Evolutionary conservation across 768 basidiomycete species (phyloP).

Genomic region (Termitomyces sp.): DNA sequence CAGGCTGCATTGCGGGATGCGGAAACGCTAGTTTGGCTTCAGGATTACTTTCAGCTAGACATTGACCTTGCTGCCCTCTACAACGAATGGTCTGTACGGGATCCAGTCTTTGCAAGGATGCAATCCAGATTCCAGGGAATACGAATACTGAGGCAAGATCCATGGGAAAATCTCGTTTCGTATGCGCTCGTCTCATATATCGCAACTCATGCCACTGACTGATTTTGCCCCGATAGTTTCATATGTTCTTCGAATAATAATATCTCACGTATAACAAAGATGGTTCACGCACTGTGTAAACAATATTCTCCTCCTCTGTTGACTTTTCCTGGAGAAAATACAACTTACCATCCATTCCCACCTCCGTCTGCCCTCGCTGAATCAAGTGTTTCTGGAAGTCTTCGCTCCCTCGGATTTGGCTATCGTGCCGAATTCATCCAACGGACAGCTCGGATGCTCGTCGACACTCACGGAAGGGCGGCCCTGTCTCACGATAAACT

Average conservation of each 20-base stretch:
- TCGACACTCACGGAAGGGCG: slow-evolving; percentile 45
- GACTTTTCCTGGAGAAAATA: slow-evolving; percentile 35
- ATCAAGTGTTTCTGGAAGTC: slow-evolving; percentile 51
- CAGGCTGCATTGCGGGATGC: slow-evolving; percentile 41
- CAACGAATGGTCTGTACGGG: slow-evolving; percentile 66
- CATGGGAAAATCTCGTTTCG: slow-evolving; percentile 95
- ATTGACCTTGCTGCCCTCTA: slow-evolving; percentile 72
- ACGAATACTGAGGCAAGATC: slow-evolving; percentile 86
- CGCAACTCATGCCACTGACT: not conserved
- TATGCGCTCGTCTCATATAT: slow-evolving; percentile 39
- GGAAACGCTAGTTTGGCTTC: slow-evolving; percentile 73
- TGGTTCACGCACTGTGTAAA: slow-evolving; percentile 81
- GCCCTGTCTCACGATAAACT: slow-evolving; percentile 16
- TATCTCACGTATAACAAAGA: slow-evolving; percentile 89
- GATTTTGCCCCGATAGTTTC: slow-evolving; percentile 55
- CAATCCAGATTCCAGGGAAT: slow-evolving; percentile 74
- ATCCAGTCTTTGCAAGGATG: slow-evolving; percentile 69
- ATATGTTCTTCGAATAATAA: slow-evolving; percentile 99
- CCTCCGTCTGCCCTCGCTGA: slow-evolving; percentile 63
- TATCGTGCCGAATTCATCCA: slow-evolving; percentile 93
- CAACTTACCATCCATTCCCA: slow-evolving; percentile 80
- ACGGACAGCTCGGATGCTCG: slow-evolving; percentile 74
- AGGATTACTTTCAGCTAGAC: slow-evolving; percentile 87
- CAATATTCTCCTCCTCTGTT: slow-evolving; percentile 74
- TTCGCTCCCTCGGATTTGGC: slow-evolving; percentile 89